A percentile compares a stretch with the other conserved stretches of the same genome.
Evolutionary conservation across 306 rosid genomes (phyloP).

Genomic region (Dalbergia cultrata): DNA sequence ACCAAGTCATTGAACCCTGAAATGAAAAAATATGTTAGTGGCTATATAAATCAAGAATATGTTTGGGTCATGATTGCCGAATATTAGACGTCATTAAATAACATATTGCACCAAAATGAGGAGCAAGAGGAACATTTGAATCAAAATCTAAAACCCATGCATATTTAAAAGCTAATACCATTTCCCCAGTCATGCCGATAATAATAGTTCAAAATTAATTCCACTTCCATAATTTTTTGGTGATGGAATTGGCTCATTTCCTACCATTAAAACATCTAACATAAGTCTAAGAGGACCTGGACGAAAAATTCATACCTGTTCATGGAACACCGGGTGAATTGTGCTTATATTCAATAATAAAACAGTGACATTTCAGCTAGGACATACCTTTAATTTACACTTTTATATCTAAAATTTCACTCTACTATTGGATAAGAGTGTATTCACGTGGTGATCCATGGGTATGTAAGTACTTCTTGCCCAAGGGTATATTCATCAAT

Average conservation of each 20-base stretch:
- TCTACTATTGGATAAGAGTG: no score
- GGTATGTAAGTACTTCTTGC: not conserved
- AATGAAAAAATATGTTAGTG: conserved; percentile 35
- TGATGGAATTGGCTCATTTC: not conserved
- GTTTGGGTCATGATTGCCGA: not conserved
- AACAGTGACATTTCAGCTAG: no score
- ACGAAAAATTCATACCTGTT: no score
- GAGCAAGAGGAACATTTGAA: not conserved
- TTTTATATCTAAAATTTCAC: no score
- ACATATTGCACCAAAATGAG: conserved; percentile 5
- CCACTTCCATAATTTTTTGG: not conserved
- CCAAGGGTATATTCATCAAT: not conserved
- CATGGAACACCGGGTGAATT: no score
- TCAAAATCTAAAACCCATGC: no score
- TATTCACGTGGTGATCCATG: no score
- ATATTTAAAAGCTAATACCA: not conserved
- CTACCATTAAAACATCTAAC: not conserved
- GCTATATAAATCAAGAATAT: not conserved
- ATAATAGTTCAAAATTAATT: not conserved
- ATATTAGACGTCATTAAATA: not conserved
- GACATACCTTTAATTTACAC: no score
- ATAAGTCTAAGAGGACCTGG: not conserved
- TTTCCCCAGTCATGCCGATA: not conserved
- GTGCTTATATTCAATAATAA: no score
- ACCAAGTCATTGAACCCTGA: conserved; percentile 44